Base-by-base conservation (phyloP, 805 yeast genomes). In the Priceomyces castillae region DNA sequence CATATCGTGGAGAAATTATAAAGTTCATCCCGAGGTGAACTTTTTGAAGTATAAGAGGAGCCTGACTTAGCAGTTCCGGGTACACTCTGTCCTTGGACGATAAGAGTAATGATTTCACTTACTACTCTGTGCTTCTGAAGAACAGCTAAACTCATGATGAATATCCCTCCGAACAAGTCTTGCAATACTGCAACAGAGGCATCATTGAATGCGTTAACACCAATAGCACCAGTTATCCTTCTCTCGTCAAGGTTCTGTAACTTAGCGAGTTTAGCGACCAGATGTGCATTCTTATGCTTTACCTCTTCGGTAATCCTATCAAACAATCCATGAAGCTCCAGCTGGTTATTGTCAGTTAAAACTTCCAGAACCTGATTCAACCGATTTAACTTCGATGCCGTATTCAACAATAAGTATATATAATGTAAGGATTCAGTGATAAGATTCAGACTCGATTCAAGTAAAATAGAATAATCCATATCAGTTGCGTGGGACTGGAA, bases 111-210 rank as follows among this genome's bases (percentile, higher is more conserved):
- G 11, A 85, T 75, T 48, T 82, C 90, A 46, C 69, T 68, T 4
- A 89, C 73, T 1, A 84, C 81, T 23, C 84, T 71, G 56, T 87
- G 90, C 18, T 78, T 76, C 64, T 87, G 94, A 15, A 88, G 62
- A 3, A 86, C 80, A 18, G 81, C 73, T 33, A 83, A 63, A 41
- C 80, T 61, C 57, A 80, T 82, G 22, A 79, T 68, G 54, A 85
- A 89, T n/a, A 88, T 71, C 7, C 80, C 72, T 61, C 86, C 80
- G 49, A 86, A 84, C 33, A 89, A 72, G 48, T 87, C 89, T 49
- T 82, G 80, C 25, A 90, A 64, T 0, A 87, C 73, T 0, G 75
- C 60, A 0, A 81, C 76, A 10, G 78, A 61, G 9, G 73, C 67
- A 46, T 81, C 84, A 46, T 74, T 73, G 41, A 70, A 61, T 25